phyloP scores from a whole-genome alignment of 306 rosid species.

The Prunus campanulata region DNA sequence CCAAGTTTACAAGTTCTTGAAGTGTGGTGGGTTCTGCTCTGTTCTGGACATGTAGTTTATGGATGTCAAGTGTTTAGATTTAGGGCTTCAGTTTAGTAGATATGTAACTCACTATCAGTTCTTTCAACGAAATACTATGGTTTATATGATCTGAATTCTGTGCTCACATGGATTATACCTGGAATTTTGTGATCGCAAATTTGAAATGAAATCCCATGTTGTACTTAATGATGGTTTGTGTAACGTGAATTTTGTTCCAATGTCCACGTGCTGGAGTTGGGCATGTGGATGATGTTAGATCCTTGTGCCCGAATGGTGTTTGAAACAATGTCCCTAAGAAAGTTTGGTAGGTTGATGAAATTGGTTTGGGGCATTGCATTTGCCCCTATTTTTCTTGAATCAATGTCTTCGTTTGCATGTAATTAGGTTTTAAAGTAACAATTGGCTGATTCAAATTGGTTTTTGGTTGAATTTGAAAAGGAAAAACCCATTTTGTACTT shows the following conservation, averaged over 20 bases:
- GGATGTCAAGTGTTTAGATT: not conserved
- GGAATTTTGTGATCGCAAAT: not conserved
- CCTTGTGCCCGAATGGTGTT: no score
- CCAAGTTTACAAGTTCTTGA: conserved; percentile 60
- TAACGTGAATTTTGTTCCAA: not conserved
- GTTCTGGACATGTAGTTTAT: not conserved
- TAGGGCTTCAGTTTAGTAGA: not conserved
- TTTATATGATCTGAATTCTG: not conserved
- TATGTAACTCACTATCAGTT: not conserved
- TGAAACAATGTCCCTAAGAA: no score
- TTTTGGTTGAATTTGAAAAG: no score
- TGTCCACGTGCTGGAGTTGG: not conserved
- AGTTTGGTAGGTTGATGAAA: no score
- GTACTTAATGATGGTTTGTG: not conserved
- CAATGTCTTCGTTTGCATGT: no score
- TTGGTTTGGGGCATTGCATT: no score
- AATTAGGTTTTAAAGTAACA: no score
- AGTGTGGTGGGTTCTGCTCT: not conserved
- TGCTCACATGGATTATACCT: not conserved
- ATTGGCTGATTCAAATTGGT: no score
- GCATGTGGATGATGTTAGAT: no score
- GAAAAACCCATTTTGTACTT: no score
- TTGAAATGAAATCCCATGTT: not conserved
- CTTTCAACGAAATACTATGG: not conserved
- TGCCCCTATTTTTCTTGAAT: no score